Base-by-base conservation (phyloP, 108 stramenopile species). In the Chaetoceros muelleri region DNA sequence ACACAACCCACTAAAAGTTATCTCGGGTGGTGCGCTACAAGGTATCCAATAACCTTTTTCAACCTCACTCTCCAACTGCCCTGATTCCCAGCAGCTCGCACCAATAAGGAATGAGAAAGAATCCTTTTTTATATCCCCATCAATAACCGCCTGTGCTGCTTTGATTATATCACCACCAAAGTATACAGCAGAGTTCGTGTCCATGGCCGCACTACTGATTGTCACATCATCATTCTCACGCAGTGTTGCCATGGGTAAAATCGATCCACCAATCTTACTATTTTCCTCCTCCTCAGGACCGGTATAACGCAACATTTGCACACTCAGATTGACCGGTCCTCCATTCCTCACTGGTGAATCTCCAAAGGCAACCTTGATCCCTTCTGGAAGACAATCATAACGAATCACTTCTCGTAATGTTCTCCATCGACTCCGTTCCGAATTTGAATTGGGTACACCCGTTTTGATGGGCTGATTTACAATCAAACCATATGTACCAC, bases 21-120 rank as follows among this genome's bases (percentile, higher is more conserved):
- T 81, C 21, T 79, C 70, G 2, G 84, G 68, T 8, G 84, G 81
- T 17, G 72, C 90, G 24, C 69, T 62, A 55, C 74, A 78, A 3
- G 81, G 85, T 20, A 87, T 65, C 90, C 90, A 91, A 61, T 64
- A 87, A 8, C 90, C 90, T 46, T 74, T 67, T 56, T 79, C 80
- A 2, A 91, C 75, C 69, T 91, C 90, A 46, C 61, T 69, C 31
- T 81, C 72, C 40, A 91, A 71, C 63, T 91, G 90, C 0, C 85
- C 82, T 1, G 72, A 70, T 8, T 66, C 55, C 90, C 90, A 91
- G 29, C 75, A 76, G 16, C 74, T 76, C 24, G 85, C 83, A 17
- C 90, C 90, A 29, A 85, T 75, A 19, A 84, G 71, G 61, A 91
- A 91, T 21, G 78, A 73, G 49, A 84, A 61, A 65, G 27, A 55